These are phyloP conservation scores for Eucalyptus tenuipes DNA, from an alignment of 345 rosid species.

Conservation along the genomic window DNA sequence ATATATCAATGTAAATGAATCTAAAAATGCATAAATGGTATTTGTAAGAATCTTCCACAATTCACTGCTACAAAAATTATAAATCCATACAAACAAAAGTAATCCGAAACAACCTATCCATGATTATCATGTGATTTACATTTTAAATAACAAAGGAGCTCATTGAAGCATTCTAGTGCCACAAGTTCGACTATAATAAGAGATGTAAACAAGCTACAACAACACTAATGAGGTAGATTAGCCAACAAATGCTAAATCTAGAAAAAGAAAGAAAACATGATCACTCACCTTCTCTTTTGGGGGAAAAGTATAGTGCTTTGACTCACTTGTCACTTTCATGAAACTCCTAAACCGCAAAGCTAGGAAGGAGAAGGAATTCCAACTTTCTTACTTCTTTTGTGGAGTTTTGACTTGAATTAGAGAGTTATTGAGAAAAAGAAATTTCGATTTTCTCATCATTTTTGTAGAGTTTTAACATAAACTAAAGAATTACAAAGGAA, in stretches of 20 bases:
- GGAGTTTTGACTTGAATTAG: not conserved
- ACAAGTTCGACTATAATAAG: fast-evolving
- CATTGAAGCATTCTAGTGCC: not conserved
- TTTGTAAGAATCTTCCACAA: not conserved
- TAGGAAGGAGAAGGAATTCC: not conserved
- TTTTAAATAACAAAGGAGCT: not conserved
- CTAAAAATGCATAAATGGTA: not conserved
- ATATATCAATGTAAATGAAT: not conserved
- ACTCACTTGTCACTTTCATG: not conserved
- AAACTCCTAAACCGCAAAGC: not conserved
- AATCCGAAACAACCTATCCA: fast-evolving
- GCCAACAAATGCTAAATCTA: not conserved
- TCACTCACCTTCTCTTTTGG: too few species aligned
- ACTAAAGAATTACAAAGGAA: not conserved
- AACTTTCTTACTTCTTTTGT: not conserved
- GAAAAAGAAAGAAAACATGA: too few species aligned
- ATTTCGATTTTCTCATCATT: too few species aligned
- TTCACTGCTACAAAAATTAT: not conserved
- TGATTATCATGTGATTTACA: not conserved
- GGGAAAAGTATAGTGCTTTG: too few species aligned
- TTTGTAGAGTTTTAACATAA: too few species aligned
- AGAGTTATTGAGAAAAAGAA: not conserved
- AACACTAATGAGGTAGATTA: not conserved
- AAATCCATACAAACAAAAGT: not conserved
- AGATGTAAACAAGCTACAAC: not conserved